A percentile compares a stretch with the other conserved stretches of the same genome.
Evolutionary conservation across 371 early-diverging fungal species (phyloP).

Genomic region (Mortierella sp.): DNA sequence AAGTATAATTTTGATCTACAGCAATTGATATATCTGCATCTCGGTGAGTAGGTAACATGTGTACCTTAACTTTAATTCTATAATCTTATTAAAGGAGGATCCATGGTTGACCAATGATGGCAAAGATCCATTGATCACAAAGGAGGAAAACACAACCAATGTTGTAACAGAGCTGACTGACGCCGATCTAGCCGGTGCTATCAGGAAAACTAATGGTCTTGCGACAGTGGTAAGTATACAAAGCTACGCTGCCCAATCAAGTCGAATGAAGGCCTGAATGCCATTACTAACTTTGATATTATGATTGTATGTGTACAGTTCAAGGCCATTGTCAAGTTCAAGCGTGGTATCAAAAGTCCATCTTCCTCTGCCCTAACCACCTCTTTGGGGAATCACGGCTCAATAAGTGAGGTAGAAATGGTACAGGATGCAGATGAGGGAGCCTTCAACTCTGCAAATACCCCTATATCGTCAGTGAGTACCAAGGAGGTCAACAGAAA

Average conservation of each 20-base stretch:
- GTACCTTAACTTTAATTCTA: not conserved
- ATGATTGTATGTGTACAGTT: conserved; percentile 3
- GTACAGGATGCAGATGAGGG: conserved; percentile 48
- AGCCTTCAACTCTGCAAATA: not conserved
- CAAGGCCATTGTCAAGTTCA: conserved; percentile 32
- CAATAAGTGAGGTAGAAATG: conserved; percentile 11
- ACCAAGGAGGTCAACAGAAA: not conserved
- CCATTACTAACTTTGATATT: no score
- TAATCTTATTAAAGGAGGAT: conserved; percentile 64
- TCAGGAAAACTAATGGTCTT: conserved; percentile 68
- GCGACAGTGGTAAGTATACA: conserved; percentile 52
- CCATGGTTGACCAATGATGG: conserved; percentile 91
- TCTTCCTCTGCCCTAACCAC: not conserved
- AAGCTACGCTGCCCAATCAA: not conserved
- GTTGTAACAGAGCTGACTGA: conserved; percentile 85
- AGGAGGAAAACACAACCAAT: conserved; percentile 82
- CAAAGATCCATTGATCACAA: conserved; percentile 70
- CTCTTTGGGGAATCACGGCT: not conserved
- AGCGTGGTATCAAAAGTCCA: conserved; percentile 38
- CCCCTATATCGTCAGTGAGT: not conserved
- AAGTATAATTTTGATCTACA: conserved; percentile 5
- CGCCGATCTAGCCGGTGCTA: conserved; percentile 84
- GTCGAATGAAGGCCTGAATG: no score
- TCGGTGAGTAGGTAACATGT: no score
- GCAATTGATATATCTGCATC: no score